Evolutionary conservation across 2,329 filamentous ascomycete species (phyloP).

Genomic region (Trichophyton benhamiae): DNA sequence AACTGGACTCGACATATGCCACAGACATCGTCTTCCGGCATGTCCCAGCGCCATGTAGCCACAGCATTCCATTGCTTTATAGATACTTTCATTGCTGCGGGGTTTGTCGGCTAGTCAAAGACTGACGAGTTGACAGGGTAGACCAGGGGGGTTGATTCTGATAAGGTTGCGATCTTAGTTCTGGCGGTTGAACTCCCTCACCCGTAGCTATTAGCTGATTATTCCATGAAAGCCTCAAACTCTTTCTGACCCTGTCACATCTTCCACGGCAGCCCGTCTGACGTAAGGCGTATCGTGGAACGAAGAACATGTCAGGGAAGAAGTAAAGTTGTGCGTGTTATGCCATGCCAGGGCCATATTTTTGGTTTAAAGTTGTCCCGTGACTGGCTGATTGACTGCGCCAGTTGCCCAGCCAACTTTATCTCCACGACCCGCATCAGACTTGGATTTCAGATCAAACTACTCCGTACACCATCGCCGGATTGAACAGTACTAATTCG

Average conservation of each 20-base stretch:
- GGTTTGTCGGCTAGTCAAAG: neutral
- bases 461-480: neutral
- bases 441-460: too few species aligned
- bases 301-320: neutral
- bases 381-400: neutral
- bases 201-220: neutral
- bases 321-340: neutral
- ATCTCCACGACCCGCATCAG: neutral
- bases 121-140: neutral
- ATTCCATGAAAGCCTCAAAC: too few species aligned
- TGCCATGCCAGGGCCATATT: too few species aligned
- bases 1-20: conserved; percentile 98
- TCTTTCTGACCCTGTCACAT: too few species aligned
- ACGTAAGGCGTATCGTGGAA: too few species aligned
- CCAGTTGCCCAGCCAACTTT: conserved; percentile 3
- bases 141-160: conserved; percentile 5
- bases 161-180: neutral
- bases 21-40: conserved; percentile 93
- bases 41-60: conserved; percentile 94
- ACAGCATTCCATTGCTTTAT: conserved; percentile 90
- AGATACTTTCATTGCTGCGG: conserved; percentile 69
- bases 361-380: neutral
- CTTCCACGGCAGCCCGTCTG: too few species aligned
- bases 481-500: neutral
- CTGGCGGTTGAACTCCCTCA: neutral